Evolutionary conservation across 2,329 filamentous ascomycete genomes (phyloP).

Genomic region (Cercospora sojina): DNA sequence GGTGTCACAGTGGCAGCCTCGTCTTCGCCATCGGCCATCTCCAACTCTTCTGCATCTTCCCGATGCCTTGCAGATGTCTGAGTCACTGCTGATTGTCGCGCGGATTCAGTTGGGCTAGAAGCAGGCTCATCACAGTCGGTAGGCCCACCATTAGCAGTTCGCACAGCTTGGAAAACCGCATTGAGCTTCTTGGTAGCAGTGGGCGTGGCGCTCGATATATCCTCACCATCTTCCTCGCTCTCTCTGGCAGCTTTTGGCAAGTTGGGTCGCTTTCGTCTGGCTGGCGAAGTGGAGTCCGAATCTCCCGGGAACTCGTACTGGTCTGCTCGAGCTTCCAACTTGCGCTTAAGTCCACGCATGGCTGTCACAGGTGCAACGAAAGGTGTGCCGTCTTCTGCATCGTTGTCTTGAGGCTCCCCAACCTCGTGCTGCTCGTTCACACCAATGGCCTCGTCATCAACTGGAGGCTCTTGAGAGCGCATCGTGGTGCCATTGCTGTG

Average conservation of each 20-base stretch:
- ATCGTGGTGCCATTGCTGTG: neutral
- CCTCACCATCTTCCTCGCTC: neutral
- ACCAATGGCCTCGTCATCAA: neutral
- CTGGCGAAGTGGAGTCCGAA: neutral
- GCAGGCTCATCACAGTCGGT: neutral
- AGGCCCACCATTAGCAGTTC: neutral
- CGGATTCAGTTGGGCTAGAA: neutral
- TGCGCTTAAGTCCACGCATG: slow-evolving; percentile 5
- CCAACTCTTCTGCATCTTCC: neutral
- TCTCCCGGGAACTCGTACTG: slow-evolving; percentile 9
- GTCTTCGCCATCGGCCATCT: neutral
- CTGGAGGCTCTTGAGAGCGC: no score
- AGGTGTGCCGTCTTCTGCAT: neutral
- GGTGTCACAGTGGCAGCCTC: neutral
- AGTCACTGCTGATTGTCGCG: neutral
- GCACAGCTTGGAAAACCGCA: neutral
- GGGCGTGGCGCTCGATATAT: neutral
- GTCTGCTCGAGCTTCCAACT: neutral
- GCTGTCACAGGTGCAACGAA: neutral
- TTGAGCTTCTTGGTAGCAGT: neutral
- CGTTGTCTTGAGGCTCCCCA: neutral
- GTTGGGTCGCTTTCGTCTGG: neutral
- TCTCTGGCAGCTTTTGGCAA: neutral
- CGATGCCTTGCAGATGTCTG: neutral
- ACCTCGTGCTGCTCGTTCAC: neutral